Evolutionary conservation across 2,329 filamentous ascomycete genomes (phyloP).

Genomic region (Verticillium dahliae): DNA sequence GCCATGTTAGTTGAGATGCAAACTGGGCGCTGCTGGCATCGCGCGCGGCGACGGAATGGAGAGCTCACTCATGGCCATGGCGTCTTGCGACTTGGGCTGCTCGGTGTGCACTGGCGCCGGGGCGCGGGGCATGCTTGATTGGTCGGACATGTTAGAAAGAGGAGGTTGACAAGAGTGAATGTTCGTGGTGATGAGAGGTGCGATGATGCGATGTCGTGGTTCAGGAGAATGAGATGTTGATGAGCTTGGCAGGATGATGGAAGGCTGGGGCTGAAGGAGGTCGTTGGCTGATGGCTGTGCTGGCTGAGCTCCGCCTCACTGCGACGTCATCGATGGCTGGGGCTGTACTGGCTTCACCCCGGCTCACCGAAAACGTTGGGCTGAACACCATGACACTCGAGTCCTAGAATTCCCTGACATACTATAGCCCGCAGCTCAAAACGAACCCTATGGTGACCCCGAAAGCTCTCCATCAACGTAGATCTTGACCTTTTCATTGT

Average conservation of each 20-base stretch:
- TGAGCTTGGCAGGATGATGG: not conserved
- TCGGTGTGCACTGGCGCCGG: not conserved
- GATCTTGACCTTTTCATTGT: slow-evolving; percentile 64
- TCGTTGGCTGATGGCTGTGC: not conserved
- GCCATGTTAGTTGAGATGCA: not conserved
- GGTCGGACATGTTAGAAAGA: not conserved
- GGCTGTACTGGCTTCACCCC: not conserved
- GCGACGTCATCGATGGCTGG: not conserved
- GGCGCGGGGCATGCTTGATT: not conserved
- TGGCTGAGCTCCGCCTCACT: not conserved
- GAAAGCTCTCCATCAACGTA: slow-evolving; percentile 41
- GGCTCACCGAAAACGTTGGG: not conserved
- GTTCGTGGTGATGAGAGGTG: not conserved
- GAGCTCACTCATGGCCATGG: not conserved
- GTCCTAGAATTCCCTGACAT: no score
- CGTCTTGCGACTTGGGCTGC: not conserved
- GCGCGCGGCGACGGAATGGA: not conserved
- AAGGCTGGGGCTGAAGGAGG: not conserved
- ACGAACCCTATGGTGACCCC: not conserved
- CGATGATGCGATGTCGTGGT: not conserved
- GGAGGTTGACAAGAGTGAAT: not conserved
- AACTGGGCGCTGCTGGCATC: not conserved
- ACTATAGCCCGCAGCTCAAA: no score
- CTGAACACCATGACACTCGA: not conserved
- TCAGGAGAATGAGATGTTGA: not conserved